These are phyloP conservation scores for Phragmites australis DNA, from an alignment of 176 grass and related monocot species.

Conservation along the genomic window DNA sequence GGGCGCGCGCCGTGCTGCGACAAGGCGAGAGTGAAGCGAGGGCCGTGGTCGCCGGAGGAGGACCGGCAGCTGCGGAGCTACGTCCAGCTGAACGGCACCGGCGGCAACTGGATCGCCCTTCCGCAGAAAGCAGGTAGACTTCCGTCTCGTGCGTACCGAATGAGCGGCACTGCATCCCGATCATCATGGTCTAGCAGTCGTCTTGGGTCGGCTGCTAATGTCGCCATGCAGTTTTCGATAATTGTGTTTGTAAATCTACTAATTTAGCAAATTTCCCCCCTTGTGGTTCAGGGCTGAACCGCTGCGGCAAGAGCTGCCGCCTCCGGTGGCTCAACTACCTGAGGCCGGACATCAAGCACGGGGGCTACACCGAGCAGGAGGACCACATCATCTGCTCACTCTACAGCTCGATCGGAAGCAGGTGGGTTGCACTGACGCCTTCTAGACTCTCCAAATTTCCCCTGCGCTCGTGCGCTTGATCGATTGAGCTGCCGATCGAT, in stretches of 20 bases:
- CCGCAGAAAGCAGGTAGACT: conserved; percentile 78
- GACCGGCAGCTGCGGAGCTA: conserved; percentile 69
- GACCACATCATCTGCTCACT: conserved; percentile 67
- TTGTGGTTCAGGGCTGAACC: conserved; percentile 62
- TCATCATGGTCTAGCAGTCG: background rate
- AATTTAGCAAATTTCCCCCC: background rate
- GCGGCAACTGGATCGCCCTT: conserved; percentile 91
- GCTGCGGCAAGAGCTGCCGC: conserved; percentile 90
- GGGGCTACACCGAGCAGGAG: conserved; percentile 83
- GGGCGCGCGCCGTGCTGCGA: conserved; percentile 95
- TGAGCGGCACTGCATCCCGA: background rate
- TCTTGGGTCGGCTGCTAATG: background rate
- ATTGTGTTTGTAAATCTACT: background rate
- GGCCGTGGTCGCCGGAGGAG: conserved; percentile 89
- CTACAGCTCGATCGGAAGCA: conserved; percentile 73
- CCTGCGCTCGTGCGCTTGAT: background rate
- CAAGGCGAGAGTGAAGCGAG: conserved; percentile 82
- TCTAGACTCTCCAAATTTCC: background rate
- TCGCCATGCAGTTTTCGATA: background rate
- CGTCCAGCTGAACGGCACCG: conserved; percentile 62
- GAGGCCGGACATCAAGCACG: conserved; percentile 80
- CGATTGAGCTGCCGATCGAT: background rate
- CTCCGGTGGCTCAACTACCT: conserved; percentile 92
- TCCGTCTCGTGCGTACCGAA: background rate
- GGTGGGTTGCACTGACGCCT: conserved; percentile 29